phyloP scores from a whole-genome alignment of 768 basidiomycete species.

The Grammothele lineata region DNA sequence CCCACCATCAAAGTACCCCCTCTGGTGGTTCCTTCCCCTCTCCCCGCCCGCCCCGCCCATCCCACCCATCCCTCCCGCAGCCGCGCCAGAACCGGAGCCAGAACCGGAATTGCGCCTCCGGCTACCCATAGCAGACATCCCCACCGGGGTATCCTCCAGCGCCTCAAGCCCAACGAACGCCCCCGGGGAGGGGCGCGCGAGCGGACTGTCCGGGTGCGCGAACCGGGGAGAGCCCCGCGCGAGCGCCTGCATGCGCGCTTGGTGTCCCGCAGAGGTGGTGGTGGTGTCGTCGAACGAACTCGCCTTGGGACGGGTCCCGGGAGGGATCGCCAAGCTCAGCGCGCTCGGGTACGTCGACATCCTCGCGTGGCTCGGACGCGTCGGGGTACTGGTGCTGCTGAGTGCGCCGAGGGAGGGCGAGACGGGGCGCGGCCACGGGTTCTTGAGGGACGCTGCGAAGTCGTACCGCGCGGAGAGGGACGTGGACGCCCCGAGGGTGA shows the following conservation, averaged over 20 bases:
- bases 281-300: conserved; percentile 5
- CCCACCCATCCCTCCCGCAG: too few relatives aligned
- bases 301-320: not conserved
- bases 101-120: too few relatives aligned
- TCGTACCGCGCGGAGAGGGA: conserved; percentile 56
- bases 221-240: conserved; percentile 52
- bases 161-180: conserved; percentile 1
- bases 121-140: too few relatives aligned
- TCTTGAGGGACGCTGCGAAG: conserved; percentile 47
- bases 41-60: conserved; percentile 11
- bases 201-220: conserved; percentile 22
- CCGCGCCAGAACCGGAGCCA: too few relatives aligned
- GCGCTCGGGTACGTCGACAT: conserved; percentile 45
- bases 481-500: conserved; percentile 25
- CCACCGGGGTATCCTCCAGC: conserved; percentile 22
- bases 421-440: conserved; percentile 38
- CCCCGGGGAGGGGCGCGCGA: conserved; percentile 1
- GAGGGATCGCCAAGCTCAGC: not conserved
- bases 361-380: conserved; percentile 28
- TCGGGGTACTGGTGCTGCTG: too few relatives aligned
- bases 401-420: conserved; percentile 11
- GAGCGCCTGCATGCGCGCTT: not conserved
- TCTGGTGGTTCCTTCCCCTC: conserved; percentile 45
- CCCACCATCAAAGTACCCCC: conserved; percentile 50
- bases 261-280: not conserved